Base-by-base conservation (phyloP, 345 rosid species). In the Aquilaria sinensis region DNA sequence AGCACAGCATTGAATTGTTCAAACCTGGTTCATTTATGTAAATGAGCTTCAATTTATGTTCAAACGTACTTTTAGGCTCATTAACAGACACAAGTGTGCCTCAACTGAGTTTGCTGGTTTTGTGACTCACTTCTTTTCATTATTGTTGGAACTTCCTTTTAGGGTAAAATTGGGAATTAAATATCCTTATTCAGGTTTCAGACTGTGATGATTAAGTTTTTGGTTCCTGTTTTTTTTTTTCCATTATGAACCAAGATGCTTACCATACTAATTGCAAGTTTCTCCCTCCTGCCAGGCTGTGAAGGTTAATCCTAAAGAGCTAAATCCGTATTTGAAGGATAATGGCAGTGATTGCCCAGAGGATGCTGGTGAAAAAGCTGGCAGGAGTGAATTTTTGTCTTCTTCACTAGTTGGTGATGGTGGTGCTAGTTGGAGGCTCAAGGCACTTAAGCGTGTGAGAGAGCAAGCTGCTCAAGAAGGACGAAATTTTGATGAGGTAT, bases 381-480 rank as follows among this genome's bases (percentile, higher is more conserved):
- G 74, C 45, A 50, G 62, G 37, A 77, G 76, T 59, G 70, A 58
- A 60, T 85, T 83, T 68, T 66, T 81, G 48, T 61, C 86, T 32
- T 68, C 86, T 63, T 77, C 90, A 13, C 48, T 86, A 72, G 86
- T 92, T 60, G 96, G 95, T 15, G 99, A 94, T 77, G 99, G 99
- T 30, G 99, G 97, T 56, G 91, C 92, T 5, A 94, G 99, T 67
- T 94, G 99, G 97, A 83, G 96, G 75, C 73, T 90, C 63, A 94
- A 90, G 78, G 86, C 96, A 50, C 75, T 90, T 61, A 93, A 83
- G 78, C 90, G 97, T 63, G 87, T 96, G 6, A 74, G 81, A 62
- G 98, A 93, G 81, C 95, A 93, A 65, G 97, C 98, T 32, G 87
- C 81, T n/a, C 84, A 97, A 67, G 96, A 93, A 34, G 98, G 97